Conservation (phyloP, 257 asterid species). For the Coffea canephora region DNA sequence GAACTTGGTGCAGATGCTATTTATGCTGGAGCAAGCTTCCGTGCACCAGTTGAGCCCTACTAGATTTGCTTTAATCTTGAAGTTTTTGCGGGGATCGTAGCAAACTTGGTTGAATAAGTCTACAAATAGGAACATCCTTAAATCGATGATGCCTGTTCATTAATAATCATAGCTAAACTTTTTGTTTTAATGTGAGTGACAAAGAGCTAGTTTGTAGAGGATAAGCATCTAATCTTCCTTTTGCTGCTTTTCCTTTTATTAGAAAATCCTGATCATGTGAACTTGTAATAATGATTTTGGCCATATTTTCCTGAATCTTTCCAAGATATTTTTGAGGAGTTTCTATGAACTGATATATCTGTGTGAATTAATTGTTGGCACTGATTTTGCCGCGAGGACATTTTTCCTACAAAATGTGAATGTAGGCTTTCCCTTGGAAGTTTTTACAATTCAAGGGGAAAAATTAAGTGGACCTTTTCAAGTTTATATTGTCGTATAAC, state of each 20-base stretch:
- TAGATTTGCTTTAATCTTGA: conserved; percentile 23
- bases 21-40: conserved; percentile 90
- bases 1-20: conserved; percentile 89
- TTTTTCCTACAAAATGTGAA: background rate
- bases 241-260: background rate
- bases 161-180: background rate
- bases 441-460: background rate
- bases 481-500: too few relatives aligned
- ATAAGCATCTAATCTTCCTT: background rate
- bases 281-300: background rate
- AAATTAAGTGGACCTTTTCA: too few relatives aligned
- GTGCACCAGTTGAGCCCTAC: conserved; percentile 84
- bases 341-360: background rate
- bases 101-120: conserved; percentile 27
- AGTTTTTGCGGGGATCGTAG: conserved; percentile 22
- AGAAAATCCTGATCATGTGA: background rate
- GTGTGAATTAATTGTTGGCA: background rate
- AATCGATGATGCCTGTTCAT: background rate
- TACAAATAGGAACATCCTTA: background rate
- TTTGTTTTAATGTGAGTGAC: background rate
- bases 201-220: background rate
- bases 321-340: background rate
- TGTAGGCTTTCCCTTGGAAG: background rate
- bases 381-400: background rate
- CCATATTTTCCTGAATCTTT: background rate